Evolutionary conservation across 2,329 filamentous ascomycete species (phyloP).

Genomic region (Knufia petricola): DNA sequence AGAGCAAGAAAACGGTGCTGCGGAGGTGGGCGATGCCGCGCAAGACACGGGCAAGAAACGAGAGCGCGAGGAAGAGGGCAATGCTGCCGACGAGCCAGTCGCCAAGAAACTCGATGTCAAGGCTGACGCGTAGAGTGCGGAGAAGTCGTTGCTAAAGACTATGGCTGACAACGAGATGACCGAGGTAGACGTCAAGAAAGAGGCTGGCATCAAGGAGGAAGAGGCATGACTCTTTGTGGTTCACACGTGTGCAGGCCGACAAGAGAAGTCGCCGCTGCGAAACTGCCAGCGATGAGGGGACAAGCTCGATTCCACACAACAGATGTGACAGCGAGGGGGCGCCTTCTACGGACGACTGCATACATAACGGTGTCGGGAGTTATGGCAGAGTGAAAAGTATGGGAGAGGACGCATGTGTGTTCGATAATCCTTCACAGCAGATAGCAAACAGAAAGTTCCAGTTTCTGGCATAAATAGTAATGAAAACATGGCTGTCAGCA

Average conservation of each 20-base stretch:
- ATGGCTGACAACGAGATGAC: background rate
- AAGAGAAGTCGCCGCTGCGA: too few species aligned
- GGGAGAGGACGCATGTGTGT: too few species aligned
- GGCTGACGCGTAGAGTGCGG: slow-evolving; percentile 17
- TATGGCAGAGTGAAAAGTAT: background rate
- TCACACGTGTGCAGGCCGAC: too few species aligned
- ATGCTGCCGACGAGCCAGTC: slow-evolving; percentile 29
- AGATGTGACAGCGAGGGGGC: background rate
- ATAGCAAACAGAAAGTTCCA: too few species aligned
- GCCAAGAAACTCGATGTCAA: slow-evolving; percentile 42
- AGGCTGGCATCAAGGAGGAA: too few species aligned
- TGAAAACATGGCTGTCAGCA: too few species aligned
- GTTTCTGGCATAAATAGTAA: too few species aligned
- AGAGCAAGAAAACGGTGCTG: slow-evolving; percentile 15
- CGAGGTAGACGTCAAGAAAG: background rate
- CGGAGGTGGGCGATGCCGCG: slow-evolving; percentile 11
- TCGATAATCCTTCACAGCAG: too few species aligned
- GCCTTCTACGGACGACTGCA: background rate
- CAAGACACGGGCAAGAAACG: slow-evolving; percentile 35
- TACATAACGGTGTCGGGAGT: background rate
- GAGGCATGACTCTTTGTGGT: too few species aligned
- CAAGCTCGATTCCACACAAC: background rate
- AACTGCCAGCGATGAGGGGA: background rate
- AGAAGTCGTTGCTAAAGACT: background rate
- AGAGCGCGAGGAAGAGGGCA: slow-evolving; percentile 32